Evolutionary conservation across 1,284 basidiomycete genomes (phyloP), one percentile per base, ranked within the genome.

Genomic region (Marasmius tenuissimus): DNA sequence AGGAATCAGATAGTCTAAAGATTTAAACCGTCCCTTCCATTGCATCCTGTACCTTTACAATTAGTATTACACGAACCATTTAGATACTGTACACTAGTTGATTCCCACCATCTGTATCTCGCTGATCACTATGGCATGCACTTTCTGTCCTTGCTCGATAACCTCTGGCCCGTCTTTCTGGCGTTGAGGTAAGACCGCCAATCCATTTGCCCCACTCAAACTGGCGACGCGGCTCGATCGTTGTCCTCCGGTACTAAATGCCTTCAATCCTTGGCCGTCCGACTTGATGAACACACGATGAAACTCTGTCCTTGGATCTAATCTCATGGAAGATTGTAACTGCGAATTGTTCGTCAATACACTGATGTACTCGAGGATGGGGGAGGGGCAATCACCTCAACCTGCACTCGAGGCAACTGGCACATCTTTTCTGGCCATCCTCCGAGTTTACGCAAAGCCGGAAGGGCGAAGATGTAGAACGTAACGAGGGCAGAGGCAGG

Each of bases 401-500:
- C 93, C 16, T 73, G 74, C 9, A 93, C 79, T 1, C 83, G 80
- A 1, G 92, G 88, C 52, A 93, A 74, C 56, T 88, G 81, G 68
- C 84, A 87, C 37, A 78, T 68, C 33, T 75, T 75, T 18, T 75
- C 71, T 0, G 81, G 79, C 82, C 85, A 91, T 0, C 92, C 92
- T 7, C 88, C 89, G 59, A 96, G 72, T 65, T 78, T 84, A 62
- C 94, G 78, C 58, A 96, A 74, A 5, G 91, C 89, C 3, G 94
- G 94, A 0, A 95, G 72, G 9, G 94, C 93, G 70, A 96, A 95
- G 6, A 96, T 72, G 70, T 93, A 85, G 74, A 95, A 95, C 14
- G 88, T 93, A 2, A 96, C 93, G n/a, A 96, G 79, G 9, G 94
- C 94, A 5, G 87, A 89, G 0, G 94, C 94, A 0, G 94, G 94